Base-by-base conservation (phyloP, 768 basidiomycete genomes). In the Trametes cubensis region DNA sequence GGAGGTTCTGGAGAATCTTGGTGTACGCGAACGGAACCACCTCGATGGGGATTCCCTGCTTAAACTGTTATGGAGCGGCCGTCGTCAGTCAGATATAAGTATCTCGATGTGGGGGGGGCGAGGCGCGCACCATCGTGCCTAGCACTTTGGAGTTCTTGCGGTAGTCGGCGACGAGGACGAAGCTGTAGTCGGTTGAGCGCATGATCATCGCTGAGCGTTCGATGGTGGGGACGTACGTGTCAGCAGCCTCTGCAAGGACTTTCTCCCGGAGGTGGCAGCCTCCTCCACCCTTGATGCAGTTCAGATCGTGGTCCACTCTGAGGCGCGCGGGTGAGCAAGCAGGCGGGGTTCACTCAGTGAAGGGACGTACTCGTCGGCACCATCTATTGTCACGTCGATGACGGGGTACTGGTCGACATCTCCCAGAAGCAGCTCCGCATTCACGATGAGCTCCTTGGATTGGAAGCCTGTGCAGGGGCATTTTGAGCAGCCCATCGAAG, bases 221-320 rank as follows among this genome's bases (percentile, higher is more conserved):
- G 10, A 45, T 15, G 8, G 26, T 15, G 23, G 13, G 23, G 11
- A 78, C 86, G 61, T 59, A 92, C 85, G 90, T 94, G 63, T 83
- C 82, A 13, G 97, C 97, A 34, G 95, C 95, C 74, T 99, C 97
- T 1, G 97, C 97, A 15, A 99, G 83, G 7, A 99, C 95, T 74
- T 99, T 99, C 77, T 99, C 97, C 28, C 95, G 85, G 38, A 98
- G 77, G 67, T 98, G 97, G 73, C 96, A 98, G 0, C 94, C 96
- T 2, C 96, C 96, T 59, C 96, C 96, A 7, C 93, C 96, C 77
- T 99, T 98, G 78, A 99, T 95, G 63, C 91, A 91, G 75, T 98
- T 95, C 54, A 99, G 79, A 42, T 85, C 75, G 44, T 81, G 74
- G 73, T 98, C 95, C 23, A 97, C 94, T 77, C 95, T 96, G 71